Base-by-base conservation (phyloP, 2,329 filamentous ascomycete species). In the Botryotinia calthae region DNA sequence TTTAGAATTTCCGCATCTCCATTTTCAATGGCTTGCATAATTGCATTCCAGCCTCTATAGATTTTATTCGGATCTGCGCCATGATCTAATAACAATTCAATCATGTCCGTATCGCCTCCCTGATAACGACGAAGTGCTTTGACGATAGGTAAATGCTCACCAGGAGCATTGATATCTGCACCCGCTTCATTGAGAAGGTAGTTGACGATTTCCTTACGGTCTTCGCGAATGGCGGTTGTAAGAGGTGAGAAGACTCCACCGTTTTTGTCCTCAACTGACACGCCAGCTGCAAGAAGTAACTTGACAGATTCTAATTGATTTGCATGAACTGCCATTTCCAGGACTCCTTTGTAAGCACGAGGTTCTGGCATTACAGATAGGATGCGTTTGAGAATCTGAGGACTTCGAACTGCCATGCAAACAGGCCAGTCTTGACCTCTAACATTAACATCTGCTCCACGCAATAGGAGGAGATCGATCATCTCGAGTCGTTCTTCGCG, bases 231-330 rank as follows among this genome's bases (percentile, higher is more conserved):
- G 14, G 89, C 89, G 0, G 89, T 90, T 1, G 90, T 92, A 6
- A 92, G 84, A 0, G 89, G 88, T 0, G 89, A 91, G 82, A 93
- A 93, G 66, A 92, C 90, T 70, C 91, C 91, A 31, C 89, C 90
- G 78, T 91, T 92, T 82, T 90, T 90, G 82, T 91, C 91, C 80
- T 92, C 90, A 71, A 92, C 89, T 58, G 86, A 89, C 28, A 92
- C 87, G 1, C 78, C 78, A 1, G 77, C 77, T 0, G 74, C 77
- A 4, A 79, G 64, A 42, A 79, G 74, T 7, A 91, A 82, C 81
- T 91, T 91, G 81, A 93, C 85, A 51, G 87, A 90, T 74, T 91
- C 89, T 22, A 92, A 84, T 80, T 92, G 86, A 79, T 91, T 87
- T 28, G 90, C 90, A 1, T 87, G 85, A 12, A 92, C 90, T 2